Percentiles rank a stretch among this genome's conserved stretches.
phyloP scores from a whole-genome alignment of 495 filamentous ascomycete species.

The Geoglossum glabrum region DNA sequence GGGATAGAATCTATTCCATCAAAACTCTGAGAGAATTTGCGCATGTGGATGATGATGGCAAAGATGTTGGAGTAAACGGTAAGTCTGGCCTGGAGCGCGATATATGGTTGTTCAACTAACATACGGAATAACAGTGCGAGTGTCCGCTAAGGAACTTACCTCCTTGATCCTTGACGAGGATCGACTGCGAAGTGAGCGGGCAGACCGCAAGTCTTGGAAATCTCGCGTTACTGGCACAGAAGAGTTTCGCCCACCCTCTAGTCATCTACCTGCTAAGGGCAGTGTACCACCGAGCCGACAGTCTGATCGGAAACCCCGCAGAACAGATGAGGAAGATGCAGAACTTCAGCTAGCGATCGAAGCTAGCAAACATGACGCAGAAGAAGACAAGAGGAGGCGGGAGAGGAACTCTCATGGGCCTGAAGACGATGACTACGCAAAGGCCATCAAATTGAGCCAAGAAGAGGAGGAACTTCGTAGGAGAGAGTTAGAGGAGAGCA shows the following conservation, averaged over 20 bases:
- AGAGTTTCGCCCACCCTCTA: constrained; percentile 34
- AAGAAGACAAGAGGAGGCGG: constrained; percentile 63
- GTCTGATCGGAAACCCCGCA: constrained; percentile 8
- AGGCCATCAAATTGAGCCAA: constrained; percentile 88
- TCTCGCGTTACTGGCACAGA: constrained; percentile 85
- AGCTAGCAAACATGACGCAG: constrained; percentile 87
- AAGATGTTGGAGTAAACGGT: constrained; percentile 95
- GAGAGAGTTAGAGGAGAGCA: constrained; percentile 75
- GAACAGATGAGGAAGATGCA: constrained; percentile 67
- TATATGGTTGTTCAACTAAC: constrained; percentile 8
- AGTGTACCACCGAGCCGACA: constrained; percentile 5
- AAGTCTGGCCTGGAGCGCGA: constrained; percentile 9
- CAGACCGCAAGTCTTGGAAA: constrained; percentile 89
- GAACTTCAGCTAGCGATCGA: constrained; percentile 89
- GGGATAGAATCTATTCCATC: constrained; percentile 96
- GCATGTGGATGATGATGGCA: constrained; percentile 83
- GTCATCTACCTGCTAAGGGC: background rate
- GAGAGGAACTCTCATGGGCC: constrained; percentile 27
- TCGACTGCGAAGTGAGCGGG: constrained; percentile 72
- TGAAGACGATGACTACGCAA: constrained; percentile 67
- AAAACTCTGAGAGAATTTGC: constrained; percentile 94
- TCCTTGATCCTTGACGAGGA: constrained; percentile 92
- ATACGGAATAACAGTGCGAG: constrained; percentile 42
- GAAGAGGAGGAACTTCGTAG: constrained; percentile 82
- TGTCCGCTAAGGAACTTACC: constrained; percentile 91